Evolutionary conservation across 1,284 basidiomycete species (phyloP).

Genomic region (Marasmius oreades): DNA sequence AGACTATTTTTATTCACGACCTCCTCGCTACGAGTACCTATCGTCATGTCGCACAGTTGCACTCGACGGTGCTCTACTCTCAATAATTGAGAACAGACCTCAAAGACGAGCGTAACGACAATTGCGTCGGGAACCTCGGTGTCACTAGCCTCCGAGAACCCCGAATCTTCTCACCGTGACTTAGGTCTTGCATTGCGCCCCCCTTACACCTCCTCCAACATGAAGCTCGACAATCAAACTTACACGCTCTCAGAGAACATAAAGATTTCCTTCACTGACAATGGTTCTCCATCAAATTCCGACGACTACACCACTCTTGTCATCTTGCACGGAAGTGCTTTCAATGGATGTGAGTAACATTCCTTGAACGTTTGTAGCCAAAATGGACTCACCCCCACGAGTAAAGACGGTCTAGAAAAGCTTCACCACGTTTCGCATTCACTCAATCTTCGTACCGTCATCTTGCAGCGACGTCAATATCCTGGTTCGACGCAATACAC

Average conservation of each 20-base stretch:
- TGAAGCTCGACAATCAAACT: background rate
- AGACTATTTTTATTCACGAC: too few relatives aligned
- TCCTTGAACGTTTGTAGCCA: too few relatives aligned
- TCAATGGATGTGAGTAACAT: constrained; percentile 15
- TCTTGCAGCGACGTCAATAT: constrained; percentile 30
- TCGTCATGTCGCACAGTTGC: too few relatives aligned
- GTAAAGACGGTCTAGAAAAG: constrained; percentile 24
- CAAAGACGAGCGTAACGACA: too few relatives aligned
- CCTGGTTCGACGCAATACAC: constrained; percentile 30
- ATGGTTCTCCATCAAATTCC: constrained; percentile 12
- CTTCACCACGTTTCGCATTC: constrained; percentile 18
- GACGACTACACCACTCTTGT: constrained; percentile 19
- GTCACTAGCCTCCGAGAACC: too few relatives aligned
- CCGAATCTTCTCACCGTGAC: too few relatives aligned
- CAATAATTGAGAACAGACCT: too few relatives aligned
- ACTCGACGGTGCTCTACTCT: too few relatives aligned
- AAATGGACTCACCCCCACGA: background rate
- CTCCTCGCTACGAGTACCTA: too few relatives aligned
- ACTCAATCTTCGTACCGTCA: constrained; percentile 26
- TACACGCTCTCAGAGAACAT: constrained; percentile 5
- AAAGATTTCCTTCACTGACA: constrained; percentile 16
- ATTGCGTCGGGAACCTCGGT: too few relatives aligned
- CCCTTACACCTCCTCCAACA: background rate
- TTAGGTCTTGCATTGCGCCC: too few relatives aligned
- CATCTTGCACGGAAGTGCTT: constrained; percentile 17